Evolutionary conservation across 352 stramenopile genomes (phyloP).

Genomic region (Aphanomyces euteiches): DNA sequence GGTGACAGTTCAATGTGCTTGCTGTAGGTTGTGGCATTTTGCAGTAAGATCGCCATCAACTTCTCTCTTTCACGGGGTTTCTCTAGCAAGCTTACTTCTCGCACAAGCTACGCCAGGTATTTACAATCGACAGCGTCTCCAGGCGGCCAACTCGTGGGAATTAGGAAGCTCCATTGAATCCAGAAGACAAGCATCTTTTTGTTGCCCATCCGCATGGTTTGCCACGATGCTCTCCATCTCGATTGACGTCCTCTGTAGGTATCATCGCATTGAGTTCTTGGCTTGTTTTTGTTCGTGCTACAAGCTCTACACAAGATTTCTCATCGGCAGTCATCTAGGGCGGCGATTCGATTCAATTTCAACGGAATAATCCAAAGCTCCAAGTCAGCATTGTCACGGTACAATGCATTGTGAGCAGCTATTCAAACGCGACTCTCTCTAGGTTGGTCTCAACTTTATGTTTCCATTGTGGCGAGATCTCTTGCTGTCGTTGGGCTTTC

Average conservation of each 20-base stretch:
- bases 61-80: background rate
- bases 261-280: slow-evolving; percentile 50
- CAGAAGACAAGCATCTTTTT: slow-evolving; percentile 42
- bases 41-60: background rate
- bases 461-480: slow-evolving; percentile 52
- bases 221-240: background rate
- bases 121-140: background rate
- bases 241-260: slow-evolving; percentile 8
- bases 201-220: slow-evolving; percentile 45
- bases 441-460: slow-evolving; percentile 52
- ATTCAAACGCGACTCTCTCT: background rate
- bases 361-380: slow-evolving; percentile 40
- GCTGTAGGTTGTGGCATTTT: slow-evolving; percentile 41
- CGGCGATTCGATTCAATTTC: slow-evolving; percentile 39
- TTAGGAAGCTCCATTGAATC: slow-evolving; percentile 44
- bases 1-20: background rate
- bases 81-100: slow-evolving; percentile 44
- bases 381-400: slow-evolving; percentile 50
- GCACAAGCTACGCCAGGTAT: slow-evolving; percentile 34
- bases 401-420: background rate
- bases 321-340: slow-evolving; percentile 27
- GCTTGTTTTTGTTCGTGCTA: slow-evolving; percentile 41
- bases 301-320: background rate
- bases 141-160: background rate
- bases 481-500: slow-evolving; percentile 46